A percentile compares a stretch with the other conserved stretches of the same genome.
phyloP scores from a whole-genome alignment of 371 early-diverging fungal genomes.

The Syncephalis plumigaleata region DNA sequence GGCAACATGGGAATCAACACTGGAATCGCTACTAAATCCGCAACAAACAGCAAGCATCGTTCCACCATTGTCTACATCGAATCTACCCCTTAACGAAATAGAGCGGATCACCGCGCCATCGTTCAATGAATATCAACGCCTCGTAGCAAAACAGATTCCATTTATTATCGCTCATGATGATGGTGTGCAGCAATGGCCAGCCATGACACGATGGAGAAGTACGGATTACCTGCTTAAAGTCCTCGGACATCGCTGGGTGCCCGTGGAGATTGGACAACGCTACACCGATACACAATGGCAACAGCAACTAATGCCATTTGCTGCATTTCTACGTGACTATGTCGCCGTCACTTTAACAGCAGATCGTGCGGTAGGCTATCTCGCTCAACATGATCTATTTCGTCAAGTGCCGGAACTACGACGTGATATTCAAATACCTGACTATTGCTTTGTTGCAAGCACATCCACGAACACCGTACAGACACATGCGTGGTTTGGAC shows the following conservation, averaged over 20 bases:
- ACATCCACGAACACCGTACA: conserved; percentile 15
- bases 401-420: conserved; percentile 55
- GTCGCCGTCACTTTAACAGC: conserved; percentile 11
- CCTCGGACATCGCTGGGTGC: conserved; percentile 64
- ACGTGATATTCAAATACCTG: conserved; percentile 56
- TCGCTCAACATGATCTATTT: conserved; percentile 84
- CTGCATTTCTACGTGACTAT: conserved; percentile 41
- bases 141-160: conserved; percentile 15
- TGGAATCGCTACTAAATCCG: background rate
- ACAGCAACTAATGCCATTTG: conserved; percentile 54
- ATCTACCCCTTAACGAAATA: conserved; percentile 3
- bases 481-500: conserved; percentile 83
- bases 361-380: conserved; percentile 36
- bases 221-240: conserved; percentile 28
- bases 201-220: conserved; percentile 39
- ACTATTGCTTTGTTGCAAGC: conserved; percentile 43
- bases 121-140: conserved; percentile 9
- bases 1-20: conserved; percentile 1
- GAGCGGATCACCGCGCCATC: conserved; percentile 7
- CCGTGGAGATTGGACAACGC: conserved; percentile 64
- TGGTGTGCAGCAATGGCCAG: conserved; percentile 47
- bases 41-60: too few species aligned
- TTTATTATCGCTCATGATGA: conserved; percentile 28
- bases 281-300: conserved; percentile 69
- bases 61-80: too few species aligned